These are phyloP conservation scores for Bjerkandera adusta DNA, from an alignment of 1,284 basidiomycete species.

Conservation along the genomic window DNA sequence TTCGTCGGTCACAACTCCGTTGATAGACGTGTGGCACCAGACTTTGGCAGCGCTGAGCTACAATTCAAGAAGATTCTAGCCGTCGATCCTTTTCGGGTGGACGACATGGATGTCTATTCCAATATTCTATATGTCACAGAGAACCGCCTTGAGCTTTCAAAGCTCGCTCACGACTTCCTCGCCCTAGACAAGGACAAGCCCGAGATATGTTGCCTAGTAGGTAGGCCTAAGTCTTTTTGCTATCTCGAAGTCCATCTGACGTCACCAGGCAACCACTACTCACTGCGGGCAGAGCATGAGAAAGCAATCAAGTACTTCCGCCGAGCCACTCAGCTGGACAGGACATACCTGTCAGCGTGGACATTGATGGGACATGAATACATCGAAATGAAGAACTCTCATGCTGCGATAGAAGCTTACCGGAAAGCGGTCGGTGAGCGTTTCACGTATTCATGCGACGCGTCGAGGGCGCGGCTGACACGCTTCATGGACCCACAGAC, in stretches of 20 bases:
- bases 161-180: conserved; percentile 90
- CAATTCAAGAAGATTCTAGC: conserved; percentile 82
- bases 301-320: conserved; percentile 96
- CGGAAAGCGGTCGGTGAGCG: conserved; percentile 94
- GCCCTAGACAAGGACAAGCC: conserved; percentile 87
- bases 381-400: conserved; percentile 98
- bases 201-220: conserved; percentile 93
- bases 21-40: conserved; percentile 38
- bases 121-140: conserved; percentile 97
- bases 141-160: conserved; percentile 84
- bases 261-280: conserved; percentile 89
- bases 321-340: conserved; percentile 90
- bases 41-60: conserved; percentile 80
- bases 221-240: conserved; percentile 42
- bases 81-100: conserved; percentile 87
- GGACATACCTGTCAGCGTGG: conserved; percentile 96
- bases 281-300: conserved; percentile 88
- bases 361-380: conserved; percentile 99
- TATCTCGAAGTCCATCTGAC: not conserved
- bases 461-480: not conserved
- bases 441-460: conserved; percentile 32
- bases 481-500: conserved; percentile 44
- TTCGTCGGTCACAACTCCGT: no score
- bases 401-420: conserved; percentile 98
- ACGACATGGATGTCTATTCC: conserved; percentile 95